Base-by-base conservation (phyloP, 192 early-diverging fungal genomes). In the Rhizophagus clarus region DNA sequence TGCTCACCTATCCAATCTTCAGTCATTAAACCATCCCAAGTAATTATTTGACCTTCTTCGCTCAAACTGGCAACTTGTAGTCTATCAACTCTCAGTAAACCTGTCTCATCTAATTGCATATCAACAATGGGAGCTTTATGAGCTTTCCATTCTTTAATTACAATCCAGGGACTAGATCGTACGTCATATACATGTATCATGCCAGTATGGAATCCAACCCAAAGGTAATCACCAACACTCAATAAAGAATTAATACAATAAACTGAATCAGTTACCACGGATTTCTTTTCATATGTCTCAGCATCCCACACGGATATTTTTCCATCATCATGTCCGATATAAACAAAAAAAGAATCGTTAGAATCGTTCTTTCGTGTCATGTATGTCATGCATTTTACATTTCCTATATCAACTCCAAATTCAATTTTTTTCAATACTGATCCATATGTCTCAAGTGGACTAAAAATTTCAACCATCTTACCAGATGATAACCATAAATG, bases 1-100 rank as follows among this genome's bases (percentile, higher is more conserved):
- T 63, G 42, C 81, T 87, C 84, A 90, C 92, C 92, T 47, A 88
- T 77, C 85, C 91, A 93, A 82, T 94, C 90, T 9, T 89, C 81
- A 8, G 79, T 77, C 87, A 96, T 84, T 17, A 94, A 85, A 22
- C 92, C 95, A 82, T 96, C 94, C 94, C 94, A 96, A 32, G 93
- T 81, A 22, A 87, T 86, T 15, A 96, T 88, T 47, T 84, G 79
- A 3, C 95, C 94, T 47, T 90, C 85, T 22, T 90, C 88, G 12
- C 89, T 89, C 42, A 87, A 76, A 75, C 88, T 91, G 24, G 88
- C 86, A 32, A 95, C 90, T 63, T 91, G 88, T 66, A 90, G 67
- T n/a, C 84, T 82, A 10, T 81, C 76, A 56, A 86, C 74, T 12
- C 77, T 66, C n/a, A 81, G 72, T 32, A 94, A 81, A 3, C 85